Percentiles rank a stretch among this genome's conserved stretches.
Conservation (phyloP, 192 early-diverging fungal genomes). For the Coemansia asiatica region DNA sequence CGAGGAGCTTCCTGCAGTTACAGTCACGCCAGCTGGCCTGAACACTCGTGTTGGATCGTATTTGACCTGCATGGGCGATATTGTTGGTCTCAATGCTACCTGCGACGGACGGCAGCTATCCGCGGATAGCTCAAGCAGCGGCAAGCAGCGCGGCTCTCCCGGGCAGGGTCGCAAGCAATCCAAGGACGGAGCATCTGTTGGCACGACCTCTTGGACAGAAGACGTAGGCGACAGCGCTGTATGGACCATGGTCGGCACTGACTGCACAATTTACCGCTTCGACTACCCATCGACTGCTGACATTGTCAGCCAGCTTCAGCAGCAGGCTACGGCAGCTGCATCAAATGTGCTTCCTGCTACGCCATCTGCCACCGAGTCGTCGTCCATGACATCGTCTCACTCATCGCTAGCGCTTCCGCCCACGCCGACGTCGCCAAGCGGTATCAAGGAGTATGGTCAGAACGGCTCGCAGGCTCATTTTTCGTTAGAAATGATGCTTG, state of each 20-base stretch:
- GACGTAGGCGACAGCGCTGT: slow-evolving; percentile 86
- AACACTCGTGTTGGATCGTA: slow-evolving; percentile 54
- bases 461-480: slow-evolving; percentile 46
- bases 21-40: slow-evolving; percentile 46
- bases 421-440: slow-evolving; percentile 33
- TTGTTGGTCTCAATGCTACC: slow-evolving; percentile 70
- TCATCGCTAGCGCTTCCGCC: slow-evolving; percentile 55
- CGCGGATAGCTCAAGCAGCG: slow-evolving; percentile 10
- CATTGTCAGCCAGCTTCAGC: slow-evolving; percentile 25
- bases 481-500: slow-evolving; percentile 40
- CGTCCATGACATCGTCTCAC: slow-evolving; percentile 17
- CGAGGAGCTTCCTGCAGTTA: slow-evolving; percentile 49
- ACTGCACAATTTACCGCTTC: slow-evolving; percentile 50
- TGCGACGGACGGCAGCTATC: slow-evolving; percentile 40
- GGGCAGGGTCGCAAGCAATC: slow-evolving; percentile 36
- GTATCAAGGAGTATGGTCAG: slow-evolving; percentile 44
- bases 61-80: slow-evolving; percentile 72
- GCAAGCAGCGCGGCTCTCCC: slow-evolving; percentile 25
- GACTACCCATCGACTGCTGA: slow-evolving; percentile 35
- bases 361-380: slow-evolving; percentile 2
- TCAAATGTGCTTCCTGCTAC: slow-evolving; percentile 5
- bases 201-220: slow-evolving; percentile 66
- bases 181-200: slow-evolving; percentile 39
- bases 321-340: slow-evolving; percentile 7
- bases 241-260: slow-evolving; percentile 92